Conservation (phyloP, 1,284 basidiomycete genomes). For the Gymnopus androsaceus region DNA sequence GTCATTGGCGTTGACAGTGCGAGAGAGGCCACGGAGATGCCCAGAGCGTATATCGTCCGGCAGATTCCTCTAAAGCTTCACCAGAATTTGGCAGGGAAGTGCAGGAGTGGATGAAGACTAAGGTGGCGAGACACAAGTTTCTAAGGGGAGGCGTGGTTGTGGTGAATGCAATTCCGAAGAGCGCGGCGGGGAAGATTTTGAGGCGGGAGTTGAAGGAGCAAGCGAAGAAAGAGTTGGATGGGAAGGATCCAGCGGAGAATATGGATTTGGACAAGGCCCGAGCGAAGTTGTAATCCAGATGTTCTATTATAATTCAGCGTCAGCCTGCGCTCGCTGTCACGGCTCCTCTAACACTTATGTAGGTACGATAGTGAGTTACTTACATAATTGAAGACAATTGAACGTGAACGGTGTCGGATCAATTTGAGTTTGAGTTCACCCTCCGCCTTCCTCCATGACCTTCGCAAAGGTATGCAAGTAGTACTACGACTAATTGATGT, state of each 20-base stretch:
- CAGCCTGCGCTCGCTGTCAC: no score
- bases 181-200: constrained; percentile 74
- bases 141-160: constrained; percentile 64
- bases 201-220: constrained; percentile 61
- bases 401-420: no score
- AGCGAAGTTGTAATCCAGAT: neutral
- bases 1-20: constrained; percentile 70
- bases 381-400: no score
- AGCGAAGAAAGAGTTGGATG: constrained; percentile 51
- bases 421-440: no score
- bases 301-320: no score
- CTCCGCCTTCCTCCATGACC: no score
- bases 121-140: constrained; percentile 68
- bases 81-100: constrained; percentile 49
- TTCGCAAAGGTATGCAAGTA: no score
- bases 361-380: no score
- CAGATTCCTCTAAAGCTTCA: constrained; percentile 38
- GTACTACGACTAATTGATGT: no score
- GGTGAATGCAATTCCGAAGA: constrained; percentile 43
- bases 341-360: no score
- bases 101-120: constrained; percentile 61
- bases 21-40: constrained; percentile 74
- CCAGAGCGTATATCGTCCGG: constrained; percentile 74
- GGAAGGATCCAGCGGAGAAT: constrained; percentile 4
- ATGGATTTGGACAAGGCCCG: neutral